A percentile compares a stretch with the other conserved stretches of the same genome.
phyloP scores from a whole-genome alignment of 2,329 filamentous ascomycete genomes.

The Metarhizium rileyi region DNA sequence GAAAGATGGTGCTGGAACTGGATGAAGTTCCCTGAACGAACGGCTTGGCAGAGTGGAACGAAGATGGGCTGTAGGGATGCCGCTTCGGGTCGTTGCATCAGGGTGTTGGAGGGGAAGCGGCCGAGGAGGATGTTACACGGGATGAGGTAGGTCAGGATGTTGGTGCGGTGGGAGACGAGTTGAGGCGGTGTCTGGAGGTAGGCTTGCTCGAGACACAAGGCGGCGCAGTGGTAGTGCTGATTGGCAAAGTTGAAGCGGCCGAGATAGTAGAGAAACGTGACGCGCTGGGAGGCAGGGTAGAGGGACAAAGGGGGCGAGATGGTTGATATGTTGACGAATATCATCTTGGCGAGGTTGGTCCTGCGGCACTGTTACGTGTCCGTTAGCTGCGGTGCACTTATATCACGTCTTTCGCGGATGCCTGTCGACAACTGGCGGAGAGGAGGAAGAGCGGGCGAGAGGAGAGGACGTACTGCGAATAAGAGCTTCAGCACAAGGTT shows the following conservation, averaged over 20 bases:
- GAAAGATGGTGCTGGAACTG: slow-evolving; percentile 62
- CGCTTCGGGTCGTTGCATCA: slow-evolving; percentile 59
- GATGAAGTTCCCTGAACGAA: slow-evolving; percentile 64
- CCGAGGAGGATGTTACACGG: slow-evolving; percentile 76
- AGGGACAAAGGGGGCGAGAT: slow-evolving; percentile 71
- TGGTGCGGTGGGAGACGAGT: slow-evolving; percentile 63
- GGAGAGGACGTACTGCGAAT: slow-evolving; percentile 54
- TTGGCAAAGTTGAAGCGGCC: slow-evolving; percentile 84
- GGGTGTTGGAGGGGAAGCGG: slow-evolving; percentile 59
- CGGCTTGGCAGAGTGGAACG: slow-evolving; percentile 59
- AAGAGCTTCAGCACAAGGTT: slow-evolving; percentile 84
- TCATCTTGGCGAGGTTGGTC: slow-evolving; percentile 73
- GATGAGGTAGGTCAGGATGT: slow-evolving; percentile 77
- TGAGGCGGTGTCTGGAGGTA: slow-evolving; percentile 57
- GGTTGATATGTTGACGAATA: slow-evolving; percentile 79
- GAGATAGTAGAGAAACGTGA: slow-evolving; percentile 91
- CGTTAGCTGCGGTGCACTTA: not conserved
- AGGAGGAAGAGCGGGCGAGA: not conserved
- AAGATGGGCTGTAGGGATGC: slow-evolving; percentile 56
- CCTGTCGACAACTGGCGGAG: slow-evolving; percentile 6
- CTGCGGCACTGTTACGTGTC: slow-evolving; percentile 55
- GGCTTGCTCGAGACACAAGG: slow-evolving; percentile 64
- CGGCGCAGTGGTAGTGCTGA: slow-evolving; percentile 70
- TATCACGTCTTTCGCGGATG: not conserved
- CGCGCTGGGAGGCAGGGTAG: slow-evolving; percentile 77